Percentiles rank a stretch among this genome's conserved stretches.
phyloP scores from a whole-genome alignment of 768 basidiomycete genomes.

The Saitozyma podzolica region DNA sequence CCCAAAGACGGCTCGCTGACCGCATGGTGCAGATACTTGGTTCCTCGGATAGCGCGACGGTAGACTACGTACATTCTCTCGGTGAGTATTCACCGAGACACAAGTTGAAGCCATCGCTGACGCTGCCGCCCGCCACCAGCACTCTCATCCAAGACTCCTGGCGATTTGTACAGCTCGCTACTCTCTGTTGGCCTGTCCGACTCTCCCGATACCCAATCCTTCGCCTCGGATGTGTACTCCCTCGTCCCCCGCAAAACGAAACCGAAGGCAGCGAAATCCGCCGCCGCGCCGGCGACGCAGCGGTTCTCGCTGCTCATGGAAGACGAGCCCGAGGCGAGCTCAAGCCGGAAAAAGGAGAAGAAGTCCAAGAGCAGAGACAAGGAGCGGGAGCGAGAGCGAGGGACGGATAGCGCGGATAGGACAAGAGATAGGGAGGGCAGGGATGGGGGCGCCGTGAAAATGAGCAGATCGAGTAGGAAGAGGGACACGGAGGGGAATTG shows the following conservation, averaged over 20 bases:
- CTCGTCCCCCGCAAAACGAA: conserved; percentile 78
- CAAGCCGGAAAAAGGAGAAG: conserved; percentile 54
- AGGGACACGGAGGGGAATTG: conserved; percentile 79
- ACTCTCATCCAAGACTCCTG: conserved; percentile 77
- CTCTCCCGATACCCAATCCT: conserved; percentile 74
- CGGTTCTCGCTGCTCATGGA: conserved; percentile 83
- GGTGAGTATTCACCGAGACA: conserved; percentile 57
- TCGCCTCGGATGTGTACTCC: conserved; percentile 72
- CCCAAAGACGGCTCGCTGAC: neutral
- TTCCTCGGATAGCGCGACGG: conserved; percentile 75
- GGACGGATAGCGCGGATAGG: conserved; percentile 9
- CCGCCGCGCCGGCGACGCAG: conserved; percentile 55
- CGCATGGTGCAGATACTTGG: conserved; percentile 66
- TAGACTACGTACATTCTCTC: conserved; percentile 83
- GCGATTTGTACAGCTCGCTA: conserved; percentile 73
- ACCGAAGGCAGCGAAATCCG: conserved; percentile 58
- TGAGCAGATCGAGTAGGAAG: conserved; percentile 59
- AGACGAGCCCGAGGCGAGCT: conserved; percentile 60
- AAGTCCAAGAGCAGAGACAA: conserved; percentile 57
- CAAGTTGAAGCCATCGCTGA: neutral
- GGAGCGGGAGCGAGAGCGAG: conserved; percentile 54
- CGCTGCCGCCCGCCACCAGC: conserved; percentile 55
- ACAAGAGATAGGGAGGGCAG: neutral
- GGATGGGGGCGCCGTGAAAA: conserved; percentile 25
- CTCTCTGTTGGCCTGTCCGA: conserved; percentile 76